Conservation (phyloP, 345 rosid genomes). For the Diplotaxis tenuifolia region DNA sequence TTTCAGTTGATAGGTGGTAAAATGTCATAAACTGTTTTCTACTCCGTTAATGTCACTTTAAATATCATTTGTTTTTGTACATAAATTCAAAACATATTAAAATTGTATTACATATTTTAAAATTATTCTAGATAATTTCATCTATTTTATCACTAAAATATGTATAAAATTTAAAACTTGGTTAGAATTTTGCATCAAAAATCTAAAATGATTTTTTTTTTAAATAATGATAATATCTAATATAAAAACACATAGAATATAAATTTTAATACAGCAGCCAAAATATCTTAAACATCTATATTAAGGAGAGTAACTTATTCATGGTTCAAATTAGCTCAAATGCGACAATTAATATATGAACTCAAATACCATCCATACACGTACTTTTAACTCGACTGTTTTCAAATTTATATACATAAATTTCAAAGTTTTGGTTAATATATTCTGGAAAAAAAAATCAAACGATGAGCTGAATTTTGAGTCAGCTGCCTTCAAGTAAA, state of each 20-base stretch:
- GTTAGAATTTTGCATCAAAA: too few species aligned
- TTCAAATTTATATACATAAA: neutral
- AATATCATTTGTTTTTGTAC: neutral
- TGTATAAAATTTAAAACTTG: too few species aligned
- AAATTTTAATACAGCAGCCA: neutral
- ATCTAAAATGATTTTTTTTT: neutral
- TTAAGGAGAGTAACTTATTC: neutral
- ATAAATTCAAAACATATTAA: neutral
- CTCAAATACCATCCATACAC: neutral
- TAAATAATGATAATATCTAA: neutral
- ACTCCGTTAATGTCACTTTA: neutral
- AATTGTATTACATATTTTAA: too few species aligned
- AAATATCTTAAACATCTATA: too few species aligned
- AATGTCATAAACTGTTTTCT: neutral
- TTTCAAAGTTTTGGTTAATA: neutral
- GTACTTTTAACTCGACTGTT: neutral
- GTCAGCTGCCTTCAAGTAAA: neutral
- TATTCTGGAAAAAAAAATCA: neutral
- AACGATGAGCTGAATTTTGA: neutral
- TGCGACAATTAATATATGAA: neutral
- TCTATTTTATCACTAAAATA: neutral
- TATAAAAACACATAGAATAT: neutral
- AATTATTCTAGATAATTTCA: too few species aligned
- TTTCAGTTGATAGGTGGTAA: neutral
- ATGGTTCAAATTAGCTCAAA: neutral